These are phyloP conservation scores for Agapanthus africanus DNA, from an alignment of 106 monocot genomes.

Conservation along the genomic window DNA sequence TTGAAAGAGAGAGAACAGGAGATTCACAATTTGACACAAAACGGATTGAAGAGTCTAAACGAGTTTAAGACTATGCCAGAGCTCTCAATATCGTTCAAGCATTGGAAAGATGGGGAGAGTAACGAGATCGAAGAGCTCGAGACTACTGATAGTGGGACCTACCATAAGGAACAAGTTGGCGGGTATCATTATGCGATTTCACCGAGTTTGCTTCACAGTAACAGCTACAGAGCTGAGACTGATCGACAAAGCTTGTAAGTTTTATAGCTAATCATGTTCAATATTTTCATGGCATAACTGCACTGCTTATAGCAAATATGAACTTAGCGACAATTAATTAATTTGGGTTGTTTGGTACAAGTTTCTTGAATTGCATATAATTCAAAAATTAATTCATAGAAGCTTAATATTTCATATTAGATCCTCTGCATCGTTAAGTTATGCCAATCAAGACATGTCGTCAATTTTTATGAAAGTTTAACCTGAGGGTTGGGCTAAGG, in stretches of 20 bases:
- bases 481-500: too few relatives aligned
- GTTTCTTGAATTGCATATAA: too few relatives aligned
- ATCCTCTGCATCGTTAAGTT: too few relatives aligned
- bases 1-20: conserved; percentile 14
- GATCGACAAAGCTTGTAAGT: conserved; percentile 45
- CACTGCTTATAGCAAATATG: background rate
- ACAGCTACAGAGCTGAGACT: conserved; percentile 22
- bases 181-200: conserved; percentile 30
- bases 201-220: conserved; percentile 60
- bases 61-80: conserved; percentile 6
- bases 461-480: too few relatives aligned
- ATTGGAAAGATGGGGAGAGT: conserved; percentile 23
- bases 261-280: background rate
- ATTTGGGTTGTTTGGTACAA: too few relatives aligned
- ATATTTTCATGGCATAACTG: background rate
- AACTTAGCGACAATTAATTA: background rate
- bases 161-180: background rate
- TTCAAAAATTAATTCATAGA: too few relatives aligned
- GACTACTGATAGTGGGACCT: conserved; percentile 6
- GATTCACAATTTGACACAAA: conserved; percentile 29
- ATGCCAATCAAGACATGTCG: too few relatives aligned
- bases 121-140: conserved; percentile 38
- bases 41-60: conserved; percentile 14
- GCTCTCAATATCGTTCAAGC: conserved; percentile 12
- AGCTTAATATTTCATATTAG: too few relatives aligned